A percentile compares a stretch with the other conserved stretches of the same genome.
Conservation (phyloP, 2,329 filamentous ascomycete species). For the Aulographum hederae region DNA sequence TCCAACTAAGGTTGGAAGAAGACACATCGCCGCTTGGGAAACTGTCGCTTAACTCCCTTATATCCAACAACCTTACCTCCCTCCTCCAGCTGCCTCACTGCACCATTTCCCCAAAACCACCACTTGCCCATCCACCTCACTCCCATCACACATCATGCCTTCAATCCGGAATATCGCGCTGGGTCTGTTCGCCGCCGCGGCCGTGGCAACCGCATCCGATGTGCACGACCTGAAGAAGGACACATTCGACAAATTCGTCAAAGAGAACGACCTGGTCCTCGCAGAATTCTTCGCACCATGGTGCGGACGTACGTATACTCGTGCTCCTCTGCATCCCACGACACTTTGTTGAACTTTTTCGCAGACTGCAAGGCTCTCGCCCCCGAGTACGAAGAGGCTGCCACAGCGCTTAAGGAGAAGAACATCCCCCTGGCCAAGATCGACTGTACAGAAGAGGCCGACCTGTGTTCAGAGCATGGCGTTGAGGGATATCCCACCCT, state of each 20-base stretch:
- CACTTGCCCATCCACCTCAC: no score
- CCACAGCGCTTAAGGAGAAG: conserved; percentile 73
- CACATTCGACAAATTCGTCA: conserved; percentile 74
- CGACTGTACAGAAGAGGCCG: conserved; percentile 87
- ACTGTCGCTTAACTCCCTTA: no score
- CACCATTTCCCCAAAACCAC: no score
- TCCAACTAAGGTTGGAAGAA: no score
- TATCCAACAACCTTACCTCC: no score
- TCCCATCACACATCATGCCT: no score
- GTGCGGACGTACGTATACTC: no score
- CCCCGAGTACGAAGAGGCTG: conserved; percentile 77
- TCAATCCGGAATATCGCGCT: conserved; percentile 9
- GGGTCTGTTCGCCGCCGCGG: conserved; percentile 32
- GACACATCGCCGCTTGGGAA: no score
- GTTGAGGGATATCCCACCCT: conserved; percentile 97
- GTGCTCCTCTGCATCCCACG: no score
- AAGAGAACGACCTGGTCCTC: conserved; percentile 71
- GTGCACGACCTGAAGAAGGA: conserved; percentile 73
- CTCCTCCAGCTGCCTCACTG: no score
- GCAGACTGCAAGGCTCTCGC: conserved; percentile 98
- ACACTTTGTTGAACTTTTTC: conserved; percentile 31
- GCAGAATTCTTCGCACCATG: conserved; percentile 96
- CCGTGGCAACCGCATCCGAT: conserved; percentile 52
- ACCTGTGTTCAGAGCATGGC: conserved; percentile 75
- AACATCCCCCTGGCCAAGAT: conserved; percentile 71